Conservation (phyloP, 257 asterid species). For the Petunia secreta region DNA sequence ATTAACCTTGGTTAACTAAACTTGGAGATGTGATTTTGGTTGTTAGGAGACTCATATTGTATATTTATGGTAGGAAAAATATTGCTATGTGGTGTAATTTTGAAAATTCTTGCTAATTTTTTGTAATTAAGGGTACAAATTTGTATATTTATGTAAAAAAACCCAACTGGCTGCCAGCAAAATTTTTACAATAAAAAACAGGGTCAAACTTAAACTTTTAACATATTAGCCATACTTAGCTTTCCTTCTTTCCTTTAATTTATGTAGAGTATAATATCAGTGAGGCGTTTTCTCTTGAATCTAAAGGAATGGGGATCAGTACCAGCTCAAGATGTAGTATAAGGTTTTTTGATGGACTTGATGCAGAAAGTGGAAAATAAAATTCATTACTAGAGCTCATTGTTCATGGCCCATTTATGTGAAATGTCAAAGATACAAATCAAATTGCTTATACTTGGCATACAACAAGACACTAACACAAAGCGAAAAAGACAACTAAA, state of each 20-base stretch:
- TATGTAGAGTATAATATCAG: not conserved
- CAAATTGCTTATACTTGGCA: constrained; percentile 27
- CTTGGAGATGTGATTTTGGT: no score
- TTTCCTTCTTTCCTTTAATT: not conserved
- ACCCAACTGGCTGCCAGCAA: no score
- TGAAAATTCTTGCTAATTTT: no score
- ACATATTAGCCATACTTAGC: not conserved
- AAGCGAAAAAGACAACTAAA: not conserved
- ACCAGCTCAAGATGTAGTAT: not conserved
- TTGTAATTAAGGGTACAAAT: no score
- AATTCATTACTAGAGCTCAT: constrained; percentile 22
- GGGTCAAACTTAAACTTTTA: no score
- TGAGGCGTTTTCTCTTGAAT: not conserved
- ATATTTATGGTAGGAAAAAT: no score
- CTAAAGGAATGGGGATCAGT: not conserved
- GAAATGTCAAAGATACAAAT: constrained; percentile 31
- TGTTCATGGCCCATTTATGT: constrained; percentile 27
- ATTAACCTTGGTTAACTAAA: no score
- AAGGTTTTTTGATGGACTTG: not conserved
- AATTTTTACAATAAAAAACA: no score
- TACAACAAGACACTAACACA: constrained; percentile 30
- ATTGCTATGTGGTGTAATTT: no score
- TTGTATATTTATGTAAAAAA: no score
- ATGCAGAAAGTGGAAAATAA: not conserved
- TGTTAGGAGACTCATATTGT: no score